Evolutionary conservation across 306 rosid genomes (phyloP).

Genomic region (Dryas drummondii): DNA sequence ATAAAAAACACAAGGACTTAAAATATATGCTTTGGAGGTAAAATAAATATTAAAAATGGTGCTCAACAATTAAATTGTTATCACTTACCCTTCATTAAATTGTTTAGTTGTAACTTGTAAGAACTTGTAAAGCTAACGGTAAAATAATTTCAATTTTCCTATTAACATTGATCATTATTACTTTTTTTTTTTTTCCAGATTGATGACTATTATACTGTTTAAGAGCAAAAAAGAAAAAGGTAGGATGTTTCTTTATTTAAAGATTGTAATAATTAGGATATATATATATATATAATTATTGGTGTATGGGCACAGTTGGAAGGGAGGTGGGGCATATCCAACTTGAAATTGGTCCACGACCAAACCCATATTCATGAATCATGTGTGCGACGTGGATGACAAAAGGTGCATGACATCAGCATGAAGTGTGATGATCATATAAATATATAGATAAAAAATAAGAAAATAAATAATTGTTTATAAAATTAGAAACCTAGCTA

Average conservation of each 20-base stretch:
- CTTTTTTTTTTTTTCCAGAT: not conserved
- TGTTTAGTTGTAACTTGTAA: too few relatives aligned
- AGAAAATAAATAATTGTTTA: not conserved
- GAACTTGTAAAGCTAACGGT: too few relatives aligned
- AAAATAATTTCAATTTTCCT: too few relatives aligned
- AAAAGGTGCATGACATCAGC: constrained; percentile 69
- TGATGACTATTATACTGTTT: not conserved
- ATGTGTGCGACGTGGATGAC: constrained; percentile 60
- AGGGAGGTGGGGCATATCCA: constrained; percentile 41
- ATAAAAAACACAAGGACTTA: too few relatives aligned
- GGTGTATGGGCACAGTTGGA: constrained; percentile 43
- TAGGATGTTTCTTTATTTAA: not conserved
- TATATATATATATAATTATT: constrained; percentile 28
- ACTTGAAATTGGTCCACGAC: constrained; percentile 48
- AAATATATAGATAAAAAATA: not conserved
- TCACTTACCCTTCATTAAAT: too few relatives aligned
- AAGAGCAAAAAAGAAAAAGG: not conserved
- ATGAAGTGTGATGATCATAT: constrained; percentile 72
- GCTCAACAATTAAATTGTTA: too few relatives aligned
- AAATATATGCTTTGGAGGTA: too few relatives aligned
- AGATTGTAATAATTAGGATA: constrained; percentile 20
- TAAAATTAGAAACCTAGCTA: too few relatives aligned
- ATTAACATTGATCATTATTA: too few relatives aligned
- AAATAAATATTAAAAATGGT: too few relatives aligned
- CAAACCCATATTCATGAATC: constrained; percentile 46